Base-by-base conservation (phyloP, 2,329 filamentous ascomycete genomes). In the Raffaelea arxii region DNA sequence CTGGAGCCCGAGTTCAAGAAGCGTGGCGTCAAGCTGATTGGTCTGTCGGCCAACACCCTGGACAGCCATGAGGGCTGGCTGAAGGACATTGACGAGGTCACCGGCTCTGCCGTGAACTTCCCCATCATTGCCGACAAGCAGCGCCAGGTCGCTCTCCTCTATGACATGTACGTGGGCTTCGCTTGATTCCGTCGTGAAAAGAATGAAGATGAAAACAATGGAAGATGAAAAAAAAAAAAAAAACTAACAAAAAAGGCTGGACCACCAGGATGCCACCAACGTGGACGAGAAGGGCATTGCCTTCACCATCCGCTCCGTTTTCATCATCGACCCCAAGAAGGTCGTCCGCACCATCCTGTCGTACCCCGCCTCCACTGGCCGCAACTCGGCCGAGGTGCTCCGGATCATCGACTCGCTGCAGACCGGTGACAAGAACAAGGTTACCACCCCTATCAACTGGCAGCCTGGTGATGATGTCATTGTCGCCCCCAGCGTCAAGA, bases 271-370 rank as follows among this genome's bases (percentile, higher is more conserved):
- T 65, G 77, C 81, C 58, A 85, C 81, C 70, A 89, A 89, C 32
- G 82, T 89, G 48, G 84, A 89, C 65, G 66, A 75, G 59, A 87
- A 87, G 77, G 84, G 84, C 57, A 85, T 91, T 57, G 88, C 89
- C 47, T 91, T 94, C 70, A 95, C 90, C 58, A 94, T 96, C 70
- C 87, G 90, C 60, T 88, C 85, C 57, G 90, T 95, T 62, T 95
- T 94, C 76, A 75, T 95, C 70, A 92, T 95, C 65, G 89, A 95
- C 72, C 89, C 89, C 54, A 80, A 79, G 67, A 95, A 94, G 82
- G 91, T 84, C 66, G 92, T 95, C 69, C 84, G 90, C 58, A 80
- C 90, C 63, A 94, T 88, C 65, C 84, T 95, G 72, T 82, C 86
- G 62, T 96, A 95, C 75, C 90, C 90, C 38, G 89, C 90, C 51